Conservation (phyloP, 331 rosid genomes). For the Telfairia occidentalis region DNA sequence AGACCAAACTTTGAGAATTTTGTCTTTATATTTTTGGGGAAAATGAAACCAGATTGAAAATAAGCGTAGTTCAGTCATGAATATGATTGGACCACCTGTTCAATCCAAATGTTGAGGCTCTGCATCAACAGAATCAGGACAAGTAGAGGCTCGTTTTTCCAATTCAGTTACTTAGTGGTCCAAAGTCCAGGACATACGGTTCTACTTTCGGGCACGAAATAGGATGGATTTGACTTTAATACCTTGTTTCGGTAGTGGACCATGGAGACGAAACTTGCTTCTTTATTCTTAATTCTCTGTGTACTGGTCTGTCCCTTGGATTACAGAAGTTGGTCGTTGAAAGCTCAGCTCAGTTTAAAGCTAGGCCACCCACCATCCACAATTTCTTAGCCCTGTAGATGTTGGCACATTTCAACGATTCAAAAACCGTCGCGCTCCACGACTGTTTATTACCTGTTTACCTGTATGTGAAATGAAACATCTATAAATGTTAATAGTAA, state of each 20-base stretch:
- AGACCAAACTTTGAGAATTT: background rate
- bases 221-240: conserved; percentile 5
- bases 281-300: conserved; percentile 2
- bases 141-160: conserved; percentile 1
- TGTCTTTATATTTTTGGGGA: conserved; percentile 1
- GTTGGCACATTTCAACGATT: conserved; percentile 6
- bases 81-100: conserved; percentile 3
- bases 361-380: background rate
- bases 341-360: conserved; percentile 2
- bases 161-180: background rate
- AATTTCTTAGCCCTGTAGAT: background rate
- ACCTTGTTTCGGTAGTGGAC: conserved; percentile 8
- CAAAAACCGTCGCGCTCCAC: background rate
- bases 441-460: conserved; percentile 11
- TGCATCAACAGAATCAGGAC: conserved; percentile 4
- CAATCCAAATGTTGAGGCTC: conserved; percentile 2
- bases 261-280: conserved; percentile 7
- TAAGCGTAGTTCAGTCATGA: background rate
- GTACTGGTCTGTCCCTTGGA: conserved; percentile 12
- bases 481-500: conserved; percentile 5
- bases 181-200: conserved; percentile 12
- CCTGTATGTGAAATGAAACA: conserved; percentile 11
- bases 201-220: conserved; percentile 13
- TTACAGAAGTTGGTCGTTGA: background rate
- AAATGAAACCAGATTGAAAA: background rate